Conservation (phyloP, 2,329 filamentous ascomycete genomes). For the Dothiorella sarmentorum region DNA sequence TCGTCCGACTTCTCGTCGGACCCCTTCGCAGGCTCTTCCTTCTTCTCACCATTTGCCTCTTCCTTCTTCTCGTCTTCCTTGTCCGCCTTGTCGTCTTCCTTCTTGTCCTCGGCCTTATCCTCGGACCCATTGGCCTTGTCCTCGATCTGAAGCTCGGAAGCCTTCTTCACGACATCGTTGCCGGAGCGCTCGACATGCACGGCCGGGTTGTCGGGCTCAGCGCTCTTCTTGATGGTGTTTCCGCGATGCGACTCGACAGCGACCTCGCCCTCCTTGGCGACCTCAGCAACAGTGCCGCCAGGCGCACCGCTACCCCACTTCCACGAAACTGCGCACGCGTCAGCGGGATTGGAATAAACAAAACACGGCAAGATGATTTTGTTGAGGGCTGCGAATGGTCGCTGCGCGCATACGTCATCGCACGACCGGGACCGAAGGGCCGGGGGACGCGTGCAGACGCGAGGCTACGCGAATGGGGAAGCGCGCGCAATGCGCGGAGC, state of each 20-base stretch:
- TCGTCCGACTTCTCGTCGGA: constrained; percentile 30
- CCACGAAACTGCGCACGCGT: constrained; percentile 55
- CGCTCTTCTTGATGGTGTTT: constrained; percentile 63
- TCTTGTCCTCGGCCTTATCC: constrained; percentile 23
- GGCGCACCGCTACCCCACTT: constrained; percentile 56
- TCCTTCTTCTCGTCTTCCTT: constrained; percentile 32
- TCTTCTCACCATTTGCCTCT: constrained; percentile 28
- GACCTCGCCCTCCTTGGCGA: constrained; percentile 56
- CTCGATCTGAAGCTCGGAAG: constrained; percentile 58
- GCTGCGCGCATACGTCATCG: constrained; percentile 12
- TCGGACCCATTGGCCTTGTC: constrained; percentile 37
- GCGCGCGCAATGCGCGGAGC: not conserved
- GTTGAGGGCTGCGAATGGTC: not conserved
- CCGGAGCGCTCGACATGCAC: constrained; percentile 57
- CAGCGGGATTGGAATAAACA: not conserved
- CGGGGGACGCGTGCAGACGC: constrained; percentile 5
- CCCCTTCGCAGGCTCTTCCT: constrained; percentile 34
- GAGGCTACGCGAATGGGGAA: not conserved
- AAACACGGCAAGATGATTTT: not conserved
- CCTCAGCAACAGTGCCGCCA: constrained; percentile 55
- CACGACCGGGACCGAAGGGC: not conserved
- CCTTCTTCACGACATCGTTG: constrained; percentile 63
- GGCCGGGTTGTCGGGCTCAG: constrained; percentile 58
- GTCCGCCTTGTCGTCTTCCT: constrained; percentile 32
- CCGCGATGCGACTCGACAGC: constrained; percentile 59